Evolutionary conservation across 2,329 filamentous ascomycete species (phyloP).

Genomic region (Ceratocystis lukuohia): DNA sequence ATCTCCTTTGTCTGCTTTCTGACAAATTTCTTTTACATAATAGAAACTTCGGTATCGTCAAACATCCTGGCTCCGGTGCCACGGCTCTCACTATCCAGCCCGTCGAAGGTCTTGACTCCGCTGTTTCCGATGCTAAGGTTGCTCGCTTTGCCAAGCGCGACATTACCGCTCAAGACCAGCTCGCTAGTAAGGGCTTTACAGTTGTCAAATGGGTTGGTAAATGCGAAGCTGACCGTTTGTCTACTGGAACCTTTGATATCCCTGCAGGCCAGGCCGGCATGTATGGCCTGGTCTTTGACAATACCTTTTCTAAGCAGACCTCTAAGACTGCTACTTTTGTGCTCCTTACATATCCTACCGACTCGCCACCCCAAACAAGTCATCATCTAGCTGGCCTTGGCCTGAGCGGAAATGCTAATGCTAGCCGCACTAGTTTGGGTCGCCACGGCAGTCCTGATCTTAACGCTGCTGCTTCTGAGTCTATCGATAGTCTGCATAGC

Average conservation of each 20-base stretch:
- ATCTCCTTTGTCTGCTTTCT: not conserved
- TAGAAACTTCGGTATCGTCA: constrained; percentile 93
- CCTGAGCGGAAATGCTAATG: constrained; percentile 23
- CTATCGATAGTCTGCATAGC: constrained; percentile 48
- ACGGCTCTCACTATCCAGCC: constrained; percentile 35
- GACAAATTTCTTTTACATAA: not conserved
- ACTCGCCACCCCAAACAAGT: constrained; percentile 59
- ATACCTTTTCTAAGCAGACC: constrained; percentile 91
- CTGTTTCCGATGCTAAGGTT: constrained; percentile 34
- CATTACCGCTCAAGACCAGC: constrained; percentile 46
- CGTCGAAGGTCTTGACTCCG: constrained; percentile 32
- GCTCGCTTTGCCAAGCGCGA: constrained; percentile 43
- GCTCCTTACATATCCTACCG: constrained; percentile 82
- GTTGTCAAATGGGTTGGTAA: constrained; percentile 78
- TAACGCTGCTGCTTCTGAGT: constrained; percentile 37
- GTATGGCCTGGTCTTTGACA: constrained; percentile 95
- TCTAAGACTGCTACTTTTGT: constrained; percentile 94
- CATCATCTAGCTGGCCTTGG: constrained; percentile 50
- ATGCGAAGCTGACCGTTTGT: constrained; percentile 92
- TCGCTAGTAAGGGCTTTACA: constrained; percentile 54
- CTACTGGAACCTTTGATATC: constrained; percentile 79
- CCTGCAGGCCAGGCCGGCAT: constrained; percentile 64
- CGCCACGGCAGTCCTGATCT: constrained; percentile 35
- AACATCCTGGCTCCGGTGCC: constrained; percentile 67
- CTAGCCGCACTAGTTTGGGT: constrained; percentile 40